Percentiles rank a stretch among this genome's conserved stretches.
Evolutionary conservation across 2,329 filamentous ascomycete genomes (phyloP).

Genomic region (Myriosclerotinia curreyana): DNA sequence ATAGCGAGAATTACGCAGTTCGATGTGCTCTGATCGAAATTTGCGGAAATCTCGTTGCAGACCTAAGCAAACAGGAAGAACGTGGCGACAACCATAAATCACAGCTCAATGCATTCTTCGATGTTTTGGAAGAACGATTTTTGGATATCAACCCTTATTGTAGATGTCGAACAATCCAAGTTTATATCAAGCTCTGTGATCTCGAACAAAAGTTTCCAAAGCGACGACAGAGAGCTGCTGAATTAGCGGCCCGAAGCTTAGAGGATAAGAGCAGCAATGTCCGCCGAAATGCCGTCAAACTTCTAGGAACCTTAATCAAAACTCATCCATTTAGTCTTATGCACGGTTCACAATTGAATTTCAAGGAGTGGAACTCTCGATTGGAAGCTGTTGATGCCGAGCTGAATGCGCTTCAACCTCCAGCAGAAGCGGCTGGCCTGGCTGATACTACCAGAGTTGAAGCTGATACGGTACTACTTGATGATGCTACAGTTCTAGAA

Average conservation of each 20-base stretch:
- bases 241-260: slow-evolving; percentile 82
- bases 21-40: slow-evolving; percentile 94
- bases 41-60: slow-evolving; percentile 88
- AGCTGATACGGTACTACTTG: slow-evolving; percentile 74
- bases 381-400: slow-evolving; percentile 81
- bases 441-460: slow-evolving; percentile 59
- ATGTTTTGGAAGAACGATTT: slow-evolving; percentile 93
- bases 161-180: slow-evolving; percentile 85
- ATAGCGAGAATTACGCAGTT: slow-evolving; percentile 95
- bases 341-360: slow-evolving; percentile 81
- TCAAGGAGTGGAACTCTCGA: slow-evolving; percentile 80
- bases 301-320: slow-evolving; percentile 82
- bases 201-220: slow-evolving; percentile 97
- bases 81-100: slow-evolving; percentile 89
- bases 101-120: slow-evolving; percentile 95
- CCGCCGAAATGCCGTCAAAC: slow-evolving; percentile 88
- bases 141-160: slow-evolving; percentile 97
- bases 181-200: slow-evolving; percentile 87
- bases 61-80: slow-evolving; percentile 89
- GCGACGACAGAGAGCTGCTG: slow-evolving; percentile 79
- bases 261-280: slow-evolving; percentile 99
- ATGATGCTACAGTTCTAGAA: slow-evolving; percentile 82
- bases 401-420: slow-evolving; percentile 76
- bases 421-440: slow-evolving; percentile 69
- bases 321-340: slow-evolving; percentile 93